A percentile compares a stretch with the other conserved stretches of the same genome.
Conservation (phyloP, 768 basidiomycete species). For the Auriscalpium microsporum region DNA sequence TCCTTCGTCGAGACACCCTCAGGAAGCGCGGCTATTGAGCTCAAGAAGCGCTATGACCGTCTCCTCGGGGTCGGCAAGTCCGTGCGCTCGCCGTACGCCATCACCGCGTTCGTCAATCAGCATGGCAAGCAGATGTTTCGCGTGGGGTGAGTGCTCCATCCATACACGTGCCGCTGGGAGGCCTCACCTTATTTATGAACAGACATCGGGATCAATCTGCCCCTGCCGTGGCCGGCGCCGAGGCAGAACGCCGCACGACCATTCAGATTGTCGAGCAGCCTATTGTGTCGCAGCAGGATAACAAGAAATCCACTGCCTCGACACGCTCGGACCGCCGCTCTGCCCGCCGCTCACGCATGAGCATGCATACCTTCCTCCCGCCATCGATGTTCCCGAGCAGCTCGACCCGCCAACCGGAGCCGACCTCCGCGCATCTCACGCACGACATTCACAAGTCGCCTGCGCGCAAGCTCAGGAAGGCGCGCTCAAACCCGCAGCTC, state of each 20-base stretch:
- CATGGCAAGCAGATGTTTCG: constrained; percentile 73
- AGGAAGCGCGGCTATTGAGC: constrained; percentile 62
- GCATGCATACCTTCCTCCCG: constrained; percentile 50
- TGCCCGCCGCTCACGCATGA: constrained; percentile 37
- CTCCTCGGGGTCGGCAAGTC: constrained; percentile 55
- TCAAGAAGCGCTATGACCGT: constrained; percentile 71
- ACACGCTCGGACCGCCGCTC: constrained; percentile 5
- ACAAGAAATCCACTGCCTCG: constrained; percentile 4
- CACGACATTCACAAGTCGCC: constrained; percentile 23
- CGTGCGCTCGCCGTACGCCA: constrained; percentile 69
- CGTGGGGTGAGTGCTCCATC: constrained; percentile 49
- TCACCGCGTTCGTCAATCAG: constrained; percentile 77
- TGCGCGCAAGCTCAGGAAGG: constrained; percentile 57
- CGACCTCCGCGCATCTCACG: constrained; percentile 2
- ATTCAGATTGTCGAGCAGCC: constrained; percentile 10
- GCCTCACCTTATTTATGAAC: neutral
- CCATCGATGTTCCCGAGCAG: constrained; percentile 42
- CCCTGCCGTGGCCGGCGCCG: constrained; percentile 43
- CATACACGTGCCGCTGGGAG: neutral
- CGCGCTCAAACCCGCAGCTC: constrained; percentile 65
- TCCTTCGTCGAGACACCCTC: constrained; percentile 77
- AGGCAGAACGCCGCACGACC: constrained; percentile 36
- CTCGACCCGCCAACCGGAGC: constrained; percentile 9
- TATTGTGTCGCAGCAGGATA: constrained; percentile 3
- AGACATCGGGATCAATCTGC: constrained; percentile 57